Evolutionary conservation across 805 yeast genomes (phyloP), one percentile per base, ranked within the genome.

Genomic region (Candida pini): DNA sequence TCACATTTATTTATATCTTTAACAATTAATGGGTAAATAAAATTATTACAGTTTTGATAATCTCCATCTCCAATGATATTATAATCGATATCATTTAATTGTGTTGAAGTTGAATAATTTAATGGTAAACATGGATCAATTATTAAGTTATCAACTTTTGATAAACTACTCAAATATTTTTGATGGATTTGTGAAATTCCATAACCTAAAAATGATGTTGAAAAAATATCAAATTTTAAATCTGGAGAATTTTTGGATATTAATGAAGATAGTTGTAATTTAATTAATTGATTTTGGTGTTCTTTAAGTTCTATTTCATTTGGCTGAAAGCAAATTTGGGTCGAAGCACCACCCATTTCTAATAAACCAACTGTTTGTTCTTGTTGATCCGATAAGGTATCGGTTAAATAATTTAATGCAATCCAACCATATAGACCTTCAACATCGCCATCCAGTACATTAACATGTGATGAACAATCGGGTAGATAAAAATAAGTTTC

Each of bases 401-500:
- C 75, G 19, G 70, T 61, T 41, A 76, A 50, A 33, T 74, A 76
- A 48, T 80, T 81, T 18, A 78, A 52, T 0, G 82, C 69, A 7
- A 79, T 56, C 87, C 87, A 81, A 2, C 81, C 78, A 44, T 76
- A 76, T 9, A 79, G 41, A 0, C 86, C 87, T 51, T 81, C 87
- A 3, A 66, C 56, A 40, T 78, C 81, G 0, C 86, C 87, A 38
- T 74, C 76, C 6, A 81, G 69, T 9, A 76, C 65, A 41, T 73
- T 73, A 15, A 79, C 60, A 49, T 80, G 87, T 2, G 73, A 54
- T 3, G 54, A 48, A 53, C 87, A 81, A 44, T 78, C 82, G 2
- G 84, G 83, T 10, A 81, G 40, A 45, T 58, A 76, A 42, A 76
- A 75, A 24, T 68, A 64, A 2, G 76, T 69, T 24, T 73, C 60